Evolutionary conservation across 2,329 filamentous ascomycete genomes (phyloP).

Genomic region (Arthrobotrys pseudoclavata): DNA sequence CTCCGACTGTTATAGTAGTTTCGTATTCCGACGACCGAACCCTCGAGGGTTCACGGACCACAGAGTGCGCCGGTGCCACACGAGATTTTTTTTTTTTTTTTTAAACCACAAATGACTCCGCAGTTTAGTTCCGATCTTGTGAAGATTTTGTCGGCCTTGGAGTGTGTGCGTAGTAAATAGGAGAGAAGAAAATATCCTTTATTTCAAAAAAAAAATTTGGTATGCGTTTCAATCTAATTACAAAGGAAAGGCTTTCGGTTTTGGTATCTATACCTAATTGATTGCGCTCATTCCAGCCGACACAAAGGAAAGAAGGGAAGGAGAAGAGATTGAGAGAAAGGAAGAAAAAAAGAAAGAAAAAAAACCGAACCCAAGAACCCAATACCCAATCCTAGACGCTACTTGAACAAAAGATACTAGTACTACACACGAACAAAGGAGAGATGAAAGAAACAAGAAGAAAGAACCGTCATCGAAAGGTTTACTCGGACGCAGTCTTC

Average conservation of each 20-base stretch:
- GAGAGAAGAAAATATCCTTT: conserved; percentile 9
- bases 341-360: background rate
- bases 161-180: background rate
- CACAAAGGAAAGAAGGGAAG: conserved; percentile 19
- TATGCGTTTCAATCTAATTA: conserved; percentile 33
- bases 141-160: background rate
- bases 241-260: conserved; percentile 5
- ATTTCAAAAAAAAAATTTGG: no score
- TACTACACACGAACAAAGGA: conserved; percentile 1
- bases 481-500: conserved; percentile 38
- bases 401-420: conserved; percentile 14
- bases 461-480: background rate
- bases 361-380: conserved; percentile 2
- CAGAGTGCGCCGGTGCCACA: conserved; percentile 20
- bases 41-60: background rate
- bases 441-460: background rate
- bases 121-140: conserved; percentile 4
- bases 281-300: conserved; percentile 20
- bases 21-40: conserved; percentile 33
- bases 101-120: background rate
- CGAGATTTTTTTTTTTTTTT: conserved; percentile 23
- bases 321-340: conserved; percentile 16
- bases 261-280: conserved; percentile 24
- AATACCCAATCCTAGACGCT: conserved; percentile 19
- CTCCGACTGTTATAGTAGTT: background rate